Base-by-base conservation (phyloP, 306 rosid species). In the Acacia crassicarpa region DNA sequence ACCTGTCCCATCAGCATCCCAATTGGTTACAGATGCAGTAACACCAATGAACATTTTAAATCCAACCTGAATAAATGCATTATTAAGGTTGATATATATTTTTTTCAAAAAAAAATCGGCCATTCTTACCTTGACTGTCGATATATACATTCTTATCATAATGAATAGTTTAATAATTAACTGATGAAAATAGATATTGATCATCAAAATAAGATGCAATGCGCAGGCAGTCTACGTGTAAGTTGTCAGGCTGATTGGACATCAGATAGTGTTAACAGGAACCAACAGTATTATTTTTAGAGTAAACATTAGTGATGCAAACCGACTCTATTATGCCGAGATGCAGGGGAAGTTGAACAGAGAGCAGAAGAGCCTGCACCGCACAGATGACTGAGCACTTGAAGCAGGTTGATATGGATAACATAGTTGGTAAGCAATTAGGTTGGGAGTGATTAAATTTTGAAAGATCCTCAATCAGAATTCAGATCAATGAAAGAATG, bases 41-140 rank as follows among this genome's bases (percentile, higher is more conserved):
- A 95, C 97, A 72, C 98, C 99, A 49, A 95, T 86, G 84, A 93
- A 95, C 99, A 93, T 95, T 85, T 95, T 93, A 73, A 95, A 93
- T 75, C 98, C 99, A 74, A 93, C 91, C 97, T 93, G 92, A 51
- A 80, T 35, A 74, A 30, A 84, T 88, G 65, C 67, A 82, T 25
- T 27, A 80, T 54, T 68, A 69, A 43, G 72, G 59, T 33, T 68
- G 38, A 86, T 43, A 41, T 20, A 1, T 20, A 40, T 4, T 1
- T 30, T n/a, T n/a, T n/a, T n/a, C n/a, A 30, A 38, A 35, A 1
- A 45, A 46, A 46, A 73, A 4, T 14, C 0, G 2, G 58, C n/a
- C 58, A 67, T 67, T 30, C 15, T 58, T 41, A 32, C 23, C 75
- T 69, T 69, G 32, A 56, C 41, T 40, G 53, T 30, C 44, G 63